These are phyloP conservation scores for Heliocybe sulcata DNA, from an alignment of 1,284 basidiomycete genomes.

Conservation along the genomic window DNA sequence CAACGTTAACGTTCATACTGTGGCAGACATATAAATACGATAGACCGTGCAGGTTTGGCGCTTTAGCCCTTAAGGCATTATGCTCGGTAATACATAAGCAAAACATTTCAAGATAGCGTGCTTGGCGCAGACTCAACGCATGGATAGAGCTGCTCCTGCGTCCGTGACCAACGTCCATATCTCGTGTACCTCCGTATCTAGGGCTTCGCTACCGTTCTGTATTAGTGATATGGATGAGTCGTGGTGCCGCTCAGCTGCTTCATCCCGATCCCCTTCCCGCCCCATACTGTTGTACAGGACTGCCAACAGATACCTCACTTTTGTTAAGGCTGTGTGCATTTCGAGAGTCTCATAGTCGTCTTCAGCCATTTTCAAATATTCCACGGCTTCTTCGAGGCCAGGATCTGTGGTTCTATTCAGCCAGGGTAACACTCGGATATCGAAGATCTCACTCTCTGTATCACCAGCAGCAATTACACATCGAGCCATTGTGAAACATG, in stretches of 20 bases:
- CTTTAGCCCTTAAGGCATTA: too few relatives aligned
- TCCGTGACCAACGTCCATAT: constrained; percentile 52
- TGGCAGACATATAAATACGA: too few relatives aligned
- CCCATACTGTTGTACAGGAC: constrained; percentile 66
- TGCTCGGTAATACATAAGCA: too few relatives aligned
- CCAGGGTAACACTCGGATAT: background rate
- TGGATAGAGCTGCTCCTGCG: constrained; percentile 49
- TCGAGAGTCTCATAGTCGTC: constrained; percentile 51
- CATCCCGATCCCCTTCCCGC: constrained; percentile 46
- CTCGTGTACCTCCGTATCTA: constrained; percentile 45
- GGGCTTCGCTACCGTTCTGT: constrained; percentile 30
- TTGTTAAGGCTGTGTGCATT: constrained; percentile 49
- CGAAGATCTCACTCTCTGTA: background rate
- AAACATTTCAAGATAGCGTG: too few relatives aligned
- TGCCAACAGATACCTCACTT: constrained; percentile 64
- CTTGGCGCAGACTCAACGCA: constrained; percentile 21
- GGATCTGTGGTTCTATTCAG: background rate
- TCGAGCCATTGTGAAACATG: constrained; percentile 63
- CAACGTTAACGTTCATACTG: too few relatives aligned
- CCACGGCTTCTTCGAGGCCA: constrained; percentile 43
- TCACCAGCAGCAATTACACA: constrained; percentile 50
- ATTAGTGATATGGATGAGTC: constrained; percentile 34
- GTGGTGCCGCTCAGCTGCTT: constrained; percentile 40
- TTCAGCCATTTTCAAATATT: constrained; percentile 58
- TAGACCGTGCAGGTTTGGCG: too few relatives aligned